Conservation (phyloP, 2,329 filamentous ascomycete species). For the Fusarium hostae region DNA sequence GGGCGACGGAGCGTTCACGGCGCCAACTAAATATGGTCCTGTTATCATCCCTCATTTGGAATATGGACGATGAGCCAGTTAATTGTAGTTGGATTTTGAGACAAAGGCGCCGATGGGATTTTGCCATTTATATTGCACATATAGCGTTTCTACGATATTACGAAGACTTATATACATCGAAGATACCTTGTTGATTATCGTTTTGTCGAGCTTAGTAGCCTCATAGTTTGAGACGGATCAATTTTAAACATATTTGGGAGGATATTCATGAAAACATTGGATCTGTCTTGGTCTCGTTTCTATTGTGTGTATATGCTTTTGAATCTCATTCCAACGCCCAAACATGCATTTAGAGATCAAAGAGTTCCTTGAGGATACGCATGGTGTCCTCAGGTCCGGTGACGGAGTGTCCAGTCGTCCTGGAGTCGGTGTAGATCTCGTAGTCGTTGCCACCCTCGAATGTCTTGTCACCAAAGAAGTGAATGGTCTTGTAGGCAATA, state of each 20-base stretch:
- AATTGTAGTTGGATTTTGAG: background rate
- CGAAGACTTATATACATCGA: constrained; percentile 35
- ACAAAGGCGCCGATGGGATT: background rate
- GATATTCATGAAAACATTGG: constrained; percentile 7
- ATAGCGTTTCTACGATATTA: constrained; percentile 36
- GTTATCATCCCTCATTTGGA: constrained; percentile 92
- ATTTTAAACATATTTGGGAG: background rate
- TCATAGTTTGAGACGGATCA: background rate
- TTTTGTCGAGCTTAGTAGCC: background rate
- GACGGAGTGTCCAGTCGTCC: constrained; percentile 88
- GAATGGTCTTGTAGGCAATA: constrained; percentile 84
- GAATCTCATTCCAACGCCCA: constrained; percentile 3
- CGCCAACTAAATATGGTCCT: constrained; percentile 94
- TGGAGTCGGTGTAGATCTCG: constrained; percentile 86
- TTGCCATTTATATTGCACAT: constrained; percentile 25
- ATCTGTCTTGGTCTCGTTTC: constrained; percentile 31
- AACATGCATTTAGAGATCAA: constrained; percentile 65
- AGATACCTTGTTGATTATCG: constrained; percentile 39
- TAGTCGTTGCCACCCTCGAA: constrained; percentile 92
- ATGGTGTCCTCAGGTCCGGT: constrained; percentile 84
- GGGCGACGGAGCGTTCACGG: constrained; percentile 82
- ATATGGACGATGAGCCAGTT: constrained; percentile 63
- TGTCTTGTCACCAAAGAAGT: constrained; percentile 99
- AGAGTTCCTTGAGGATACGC: constrained; percentile 81
- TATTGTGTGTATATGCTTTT: constrained; percentile 29